Evolutionary conservation across 352 stramenopile species (phyloP), one percentile per base, ranked within the genome.

Genomic region (Thalassiosira ordinaria): DNA sequence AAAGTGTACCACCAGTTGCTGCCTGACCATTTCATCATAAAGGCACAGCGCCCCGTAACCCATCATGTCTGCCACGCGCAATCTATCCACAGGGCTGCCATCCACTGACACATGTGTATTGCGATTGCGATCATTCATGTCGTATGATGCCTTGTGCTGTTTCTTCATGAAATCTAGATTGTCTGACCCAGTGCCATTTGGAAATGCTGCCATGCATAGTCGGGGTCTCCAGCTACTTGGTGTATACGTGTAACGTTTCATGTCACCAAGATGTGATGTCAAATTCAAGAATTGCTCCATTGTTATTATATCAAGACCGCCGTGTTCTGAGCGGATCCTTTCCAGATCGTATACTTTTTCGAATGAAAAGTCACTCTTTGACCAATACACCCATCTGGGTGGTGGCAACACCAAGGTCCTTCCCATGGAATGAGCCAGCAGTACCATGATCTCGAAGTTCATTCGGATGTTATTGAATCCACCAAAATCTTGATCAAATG

Each of bases 381-480:
- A 64, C 26, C 95, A 71, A 73, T 97, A 97, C 66, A 95, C 90
- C 35, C 62, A 29, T 59, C 95, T 78, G n/a, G 74, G 69, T 18
- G 91, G 87, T 18, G 93, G 93, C 31, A 97, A 66, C 1, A 97
- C 93, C 2, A 97, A 76, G 4, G 89, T 96, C 13, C 93, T 62
- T 13, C 92, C 92, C 64, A 93, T 96, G 22, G 80, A 83, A 46
- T 87, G 82, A 16, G 92, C 91, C 41, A 95, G 85, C 1, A 92
- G 64, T 13, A 93, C 14, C 7, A 93, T 53, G 29, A 85, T 84
- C 73, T 96, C 92, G 73, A 95, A 93, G 11, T 71, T 74, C 79
- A 95, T 94, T 39, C 62, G 86, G 18, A 93, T 91, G 72, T 95
- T 95, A 69, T 96, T 96, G 75, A 85, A 97, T 2, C 91, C 91